phyloP scores from a whole-genome alignment of 306 rosid genomes.

The Cucurbita moschata region DNA sequence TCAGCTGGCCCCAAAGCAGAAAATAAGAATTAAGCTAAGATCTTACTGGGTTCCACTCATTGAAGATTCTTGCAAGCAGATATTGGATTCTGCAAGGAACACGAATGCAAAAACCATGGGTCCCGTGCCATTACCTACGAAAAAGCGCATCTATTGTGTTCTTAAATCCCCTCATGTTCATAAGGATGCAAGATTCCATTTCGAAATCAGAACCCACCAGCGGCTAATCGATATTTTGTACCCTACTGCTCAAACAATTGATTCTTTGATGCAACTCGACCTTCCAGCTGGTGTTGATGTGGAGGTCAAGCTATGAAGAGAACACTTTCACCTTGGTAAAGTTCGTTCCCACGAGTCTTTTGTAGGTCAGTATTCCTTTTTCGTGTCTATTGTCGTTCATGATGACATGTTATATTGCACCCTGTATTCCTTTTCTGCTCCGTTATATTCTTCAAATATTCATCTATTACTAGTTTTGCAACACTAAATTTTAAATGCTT shows the following conservation, averaged over 20 bases:
- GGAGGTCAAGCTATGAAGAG: conserved; percentile 78
- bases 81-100: conserved; percentile 79
- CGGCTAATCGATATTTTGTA: conserved; percentile 81
- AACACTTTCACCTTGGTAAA: conserved; percentile 14
- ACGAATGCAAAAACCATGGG: conserved; percentile 97
- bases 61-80: conserved; percentile 98
- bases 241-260: conserved; percentile 96
- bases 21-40: conserved; percentile 88
- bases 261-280: conserved; percentile 88
- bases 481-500: not conserved
- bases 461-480: not conserved
- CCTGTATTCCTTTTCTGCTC: not conserved
- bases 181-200: conserved; percentile 91
- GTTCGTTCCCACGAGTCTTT: not conserved
- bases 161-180: conserved; percentile 90
- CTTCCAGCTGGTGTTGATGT: conserved; percentile 98
- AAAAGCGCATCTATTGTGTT: conserved; percentile 66
- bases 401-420: not conserved
- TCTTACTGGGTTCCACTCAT: conserved; percentile 83
- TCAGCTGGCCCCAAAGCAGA: conserved; percentile 87
- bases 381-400: not conserved
- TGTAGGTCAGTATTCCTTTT: not conserved
- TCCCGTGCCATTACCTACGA: conserved; percentile 96
- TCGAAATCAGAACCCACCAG: conserved; percentile 93
- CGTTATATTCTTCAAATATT: not conserved